Evolutionary conservation across 2,329 filamentous ascomycete species (phyloP), one percentile per base, ranked within the genome.

Genomic region (Lomentospora prolificans): DNA sequence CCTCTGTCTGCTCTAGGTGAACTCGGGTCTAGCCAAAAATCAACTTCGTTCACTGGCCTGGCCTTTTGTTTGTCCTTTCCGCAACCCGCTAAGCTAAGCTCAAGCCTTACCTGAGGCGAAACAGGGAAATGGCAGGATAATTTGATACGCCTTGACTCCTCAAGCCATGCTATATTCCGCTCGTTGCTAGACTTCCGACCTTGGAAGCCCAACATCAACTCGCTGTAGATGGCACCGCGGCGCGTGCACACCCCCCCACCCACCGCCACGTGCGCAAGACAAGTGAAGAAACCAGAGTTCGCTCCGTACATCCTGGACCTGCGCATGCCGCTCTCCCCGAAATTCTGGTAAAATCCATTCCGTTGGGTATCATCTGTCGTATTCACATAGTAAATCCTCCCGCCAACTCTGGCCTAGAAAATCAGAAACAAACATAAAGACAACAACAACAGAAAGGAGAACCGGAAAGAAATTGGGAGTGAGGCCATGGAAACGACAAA

Each of bases 321-420:
- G n/a, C n/a, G n/a, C n/a, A n/a, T 41, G n/a, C 22, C 17, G 24
- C 7, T 48, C 22, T 48, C 17, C 36, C 44, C 44, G 10, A 22
- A 12, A 25, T 22, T 48, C 22, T 48, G 8, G 44, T 48, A 19
- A 17, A 48, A 48, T 48, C 44, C 44, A 48, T 48, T 48, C 44
- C 17, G 24, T 48, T 22, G 44, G 44, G 44, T 48, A 48, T 48
- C 44, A 48, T 48, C 44, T 48, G 17, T 48, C 44, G 44, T 48
- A 48, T 48, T 22, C 44, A 48, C 44, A 5, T 48, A 48, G 7
- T 19, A 48, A 48, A 48, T 22, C 17, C 24, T 19, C 24, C 44
- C 22, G 24, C 22, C 22, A 48, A 19, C 19, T 25, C 44, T 22
- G 44, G 24, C 3, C 44, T 48, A 22, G 12, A 33, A 33, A 33